Conservation (phyloP, 2,329 filamentous ascomycete genomes). For the Epichloe coenophiala region DNA sequence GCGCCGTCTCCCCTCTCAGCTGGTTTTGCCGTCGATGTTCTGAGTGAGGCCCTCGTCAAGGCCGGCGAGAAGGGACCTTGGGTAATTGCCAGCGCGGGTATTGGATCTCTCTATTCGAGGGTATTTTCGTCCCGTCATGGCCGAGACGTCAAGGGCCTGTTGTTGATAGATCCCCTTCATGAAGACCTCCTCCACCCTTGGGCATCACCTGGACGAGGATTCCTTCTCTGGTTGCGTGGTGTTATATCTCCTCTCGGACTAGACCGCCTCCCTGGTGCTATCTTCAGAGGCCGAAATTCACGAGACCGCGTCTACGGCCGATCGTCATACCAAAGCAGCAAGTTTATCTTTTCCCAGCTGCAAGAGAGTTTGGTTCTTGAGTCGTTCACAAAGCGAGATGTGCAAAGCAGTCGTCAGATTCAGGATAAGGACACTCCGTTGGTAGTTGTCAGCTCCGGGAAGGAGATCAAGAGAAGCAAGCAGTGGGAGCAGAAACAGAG, state of each 20-base stretch:
- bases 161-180: constrained; percentile 80
- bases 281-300: constrained; percentile 68
- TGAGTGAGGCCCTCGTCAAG: constrained; percentile 72
- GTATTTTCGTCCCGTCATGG: constrained; percentile 82
- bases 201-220: constrained; percentile 56
- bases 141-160: constrained; percentile 58
- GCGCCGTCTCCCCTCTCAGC: constrained; percentile 88
- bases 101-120: constrained; percentile 78
- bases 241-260: constrained; percentile 78
- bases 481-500: constrained; percentile 77
- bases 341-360: constrained; percentile 77
- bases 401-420: constrained; percentile 64
- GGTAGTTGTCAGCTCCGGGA: constrained; percentile 70
- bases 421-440: constrained; percentile 64
- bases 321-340: constrained; percentile 65
- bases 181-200: constrained; percentile 67
- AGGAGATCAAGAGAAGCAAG: constrained; percentile 49
- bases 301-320: constrained; percentile 77
- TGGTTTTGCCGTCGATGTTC: constrained; percentile 78
- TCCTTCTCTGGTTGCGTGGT: constrained; percentile 75
- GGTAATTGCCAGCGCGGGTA: constrained; percentile 74
- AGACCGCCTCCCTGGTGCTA: constrained; percentile 62
- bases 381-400: constrained; percentile 73
- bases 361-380: constrained; percentile 85
- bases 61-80: constrained; percentile 79